Conservation (phyloP, 2,329 filamentous ascomycete species). For the Phaeosphaeria sp. region DNA sequence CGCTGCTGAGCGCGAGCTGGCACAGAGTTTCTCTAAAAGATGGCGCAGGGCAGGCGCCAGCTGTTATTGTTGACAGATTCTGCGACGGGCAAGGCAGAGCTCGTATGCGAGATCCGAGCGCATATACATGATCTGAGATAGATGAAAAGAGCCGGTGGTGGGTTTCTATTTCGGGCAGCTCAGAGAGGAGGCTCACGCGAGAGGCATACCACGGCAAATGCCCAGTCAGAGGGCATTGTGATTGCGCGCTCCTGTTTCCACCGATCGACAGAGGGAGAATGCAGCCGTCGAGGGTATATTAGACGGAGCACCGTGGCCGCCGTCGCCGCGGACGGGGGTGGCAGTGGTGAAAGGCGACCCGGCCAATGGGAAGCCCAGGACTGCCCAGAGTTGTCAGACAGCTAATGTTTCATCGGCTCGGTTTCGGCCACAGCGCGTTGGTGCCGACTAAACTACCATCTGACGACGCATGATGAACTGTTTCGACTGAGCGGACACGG, state of each 20-base stretch:
- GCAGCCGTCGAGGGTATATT: slow-evolving; percentile 10
- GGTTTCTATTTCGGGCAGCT: slow-evolving; percentile 11
- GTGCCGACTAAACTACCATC: background rate
- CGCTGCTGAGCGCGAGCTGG: slow-evolving; percentile 14
- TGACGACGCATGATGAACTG: slow-evolving; percentile 6
- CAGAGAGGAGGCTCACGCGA: background rate
- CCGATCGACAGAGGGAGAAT: slow-evolving; percentile 2
- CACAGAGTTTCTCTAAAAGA: background rate
- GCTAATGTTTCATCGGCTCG: slow-evolving; percentile 4
- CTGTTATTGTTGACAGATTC: slow-evolving; percentile 5
- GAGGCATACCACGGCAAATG: background rate
- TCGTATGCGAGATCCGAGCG: slow-evolving; percentile 2
- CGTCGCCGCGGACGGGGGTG: background rate
- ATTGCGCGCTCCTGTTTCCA: slow-evolving; percentile 1
- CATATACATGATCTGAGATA: slow-evolving; percentile 7
- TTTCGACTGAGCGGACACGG: slow-evolving; percentile 16
- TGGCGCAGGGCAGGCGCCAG: slow-evolving; percentile 9
- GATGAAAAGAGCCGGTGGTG: slow-evolving; percentile 3
- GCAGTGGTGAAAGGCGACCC: background rate
- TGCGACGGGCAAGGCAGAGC: slow-evolving; percentile 13
- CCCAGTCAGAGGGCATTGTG: background rate
- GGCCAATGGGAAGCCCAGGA: slow-evolving; percentile 3
- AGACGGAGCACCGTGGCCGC: background rate
- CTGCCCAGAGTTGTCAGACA: background rate
- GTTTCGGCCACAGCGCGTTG: slow-evolving; percentile 1